Base-by-base conservation (phyloP, 164 flowering plant genomes). In the Tinospora cordifolia region DNA sequence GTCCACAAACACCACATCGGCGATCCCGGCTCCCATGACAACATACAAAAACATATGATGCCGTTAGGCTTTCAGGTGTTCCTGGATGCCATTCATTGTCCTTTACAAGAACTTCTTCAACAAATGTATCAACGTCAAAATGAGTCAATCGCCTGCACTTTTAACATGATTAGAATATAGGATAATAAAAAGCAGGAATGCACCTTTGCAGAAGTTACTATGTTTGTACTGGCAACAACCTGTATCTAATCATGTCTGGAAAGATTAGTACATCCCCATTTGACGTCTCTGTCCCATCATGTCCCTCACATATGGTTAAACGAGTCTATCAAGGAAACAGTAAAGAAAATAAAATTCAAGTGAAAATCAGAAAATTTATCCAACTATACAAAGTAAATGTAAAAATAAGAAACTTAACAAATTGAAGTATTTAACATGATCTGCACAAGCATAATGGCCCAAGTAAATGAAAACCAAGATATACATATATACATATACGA, bases 211-310 rank as follows among this genome's bases (percentile, higher is more conserved):
- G 57, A 46, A 72, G 49, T 47, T 38, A 38, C 10, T 14, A 34
- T 22, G 67, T 68, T 15, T 15, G 11, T 70, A 66, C 10, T 58
- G 40, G 58, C 36, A 62, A 62, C 83, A 59, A 90, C 98, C 96
- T 91, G 91, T 93, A 93, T 90, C 96, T 82, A 77, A 90, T 74
- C 98, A 93, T 91, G 80, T 93, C 97, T n/a, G 98, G 98, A 73
- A 93, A 93, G 65, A 93, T 93, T 69, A 93, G 78, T 60, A 93
- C 92, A 78, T 93, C 98, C 22, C 97, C 98, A 77, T 93, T 93
- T 67, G 98, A 93, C 40, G 97, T 91, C 81, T 88, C 93, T 6
- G 93, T 87, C 44, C 94, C 98, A 84, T 93, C 98, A 74, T 84
- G 96, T 30, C 98, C 98, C 80, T 93, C 98, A 68, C 98, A 93